Evolutionary conservation across 257 asterid genomes (phyloP).

Genomic region (Rubia yunnanensis): DNA sequence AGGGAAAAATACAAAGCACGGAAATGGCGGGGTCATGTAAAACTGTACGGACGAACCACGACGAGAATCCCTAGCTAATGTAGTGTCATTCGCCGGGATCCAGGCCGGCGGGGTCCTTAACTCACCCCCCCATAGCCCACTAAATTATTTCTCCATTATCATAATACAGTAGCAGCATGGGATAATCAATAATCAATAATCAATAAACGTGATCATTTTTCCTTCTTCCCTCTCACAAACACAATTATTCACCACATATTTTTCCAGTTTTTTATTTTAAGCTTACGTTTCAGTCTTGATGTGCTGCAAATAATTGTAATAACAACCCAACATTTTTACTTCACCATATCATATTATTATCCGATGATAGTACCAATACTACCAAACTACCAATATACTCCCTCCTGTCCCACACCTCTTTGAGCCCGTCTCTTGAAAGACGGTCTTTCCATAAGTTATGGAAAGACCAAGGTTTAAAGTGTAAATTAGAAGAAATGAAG

Average conservation of each 20-base stretch:
- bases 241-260: too few relatives aligned
- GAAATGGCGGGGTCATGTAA: conserved; percentile 7
- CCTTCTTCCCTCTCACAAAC: neutral
- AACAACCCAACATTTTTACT: neutral
- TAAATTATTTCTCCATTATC: conserved; percentile 2
- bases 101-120: conserved; percentile 52
- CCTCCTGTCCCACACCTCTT: too few relatives aligned
- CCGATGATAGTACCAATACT: too few relatives aligned
- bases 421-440: too few relatives aligned
- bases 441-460: too few relatives aligned
- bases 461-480: too few relatives aligned
- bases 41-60: conserved; percentile 11
- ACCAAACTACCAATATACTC: too few relatives aligned
- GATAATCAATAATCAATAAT: neutral
- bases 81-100: conserved; percentile 17
- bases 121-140: neutral
- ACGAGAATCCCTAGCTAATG: conserved; percentile 14
- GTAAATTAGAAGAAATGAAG: too few relatives aligned
- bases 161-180: neutral
- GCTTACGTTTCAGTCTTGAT: too few relatives aligned
- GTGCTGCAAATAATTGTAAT: neutral
- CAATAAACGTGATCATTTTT: neutral
- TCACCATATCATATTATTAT: too few relatives aligned
- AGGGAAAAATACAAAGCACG: neutral
- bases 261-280: too few relatives aligned